A percentile compares a stretch with the other conserved stretches of the same genome.
Conservation (phyloP, 148 eudicot genomes). For the Tetragonia tetragonoides region DNA sequence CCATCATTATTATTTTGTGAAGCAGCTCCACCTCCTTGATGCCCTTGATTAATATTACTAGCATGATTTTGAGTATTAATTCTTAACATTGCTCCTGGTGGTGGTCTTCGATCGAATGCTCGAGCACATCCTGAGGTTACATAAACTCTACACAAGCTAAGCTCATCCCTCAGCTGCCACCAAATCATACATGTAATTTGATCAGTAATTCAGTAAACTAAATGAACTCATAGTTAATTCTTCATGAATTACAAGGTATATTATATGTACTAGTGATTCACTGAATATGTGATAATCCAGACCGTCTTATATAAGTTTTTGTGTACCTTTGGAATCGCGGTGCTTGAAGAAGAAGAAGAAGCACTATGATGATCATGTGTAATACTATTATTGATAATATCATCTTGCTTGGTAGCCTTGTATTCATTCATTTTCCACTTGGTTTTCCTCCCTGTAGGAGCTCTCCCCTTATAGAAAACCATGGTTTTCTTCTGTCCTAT, state of each 20-base stretch:
- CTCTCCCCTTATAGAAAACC: slow-evolving; percentile 59
- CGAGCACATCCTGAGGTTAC: slow-evolving; percentile 52
- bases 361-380: not conserved
- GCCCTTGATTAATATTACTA: not conserved
- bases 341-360: slow-evolving; percentile 14
- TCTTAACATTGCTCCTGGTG: slow-evolving; percentile 17
- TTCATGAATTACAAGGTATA: no score
- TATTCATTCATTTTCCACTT: slow-evolving; percentile 66
- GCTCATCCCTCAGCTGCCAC: slow-evolving; percentile 59
- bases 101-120: slow-evolving; percentile 66
- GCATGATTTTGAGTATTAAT: not conserved
- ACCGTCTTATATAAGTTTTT: not conserved
- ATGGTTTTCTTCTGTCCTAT: slow-evolving; percentile 59
- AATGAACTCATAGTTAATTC: not conserved
- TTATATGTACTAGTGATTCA: no score
- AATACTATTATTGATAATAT: not conserved
- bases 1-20: not conserved
- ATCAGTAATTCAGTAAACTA: not conserved
- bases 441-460: slow-evolving; percentile 50
- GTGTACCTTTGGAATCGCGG: slow-evolving; percentile 37
- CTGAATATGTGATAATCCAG: not conserved
- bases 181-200: not conserved
- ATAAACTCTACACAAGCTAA: slow-evolving; percentile 62
- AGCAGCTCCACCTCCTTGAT: not conserved
- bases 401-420: slow-evolving; percentile 32